These are phyloP conservation scores for Hippophae rhamnoides DNA, from an alignment of 306 rosid species.

Conservation along the genomic window DNA sequence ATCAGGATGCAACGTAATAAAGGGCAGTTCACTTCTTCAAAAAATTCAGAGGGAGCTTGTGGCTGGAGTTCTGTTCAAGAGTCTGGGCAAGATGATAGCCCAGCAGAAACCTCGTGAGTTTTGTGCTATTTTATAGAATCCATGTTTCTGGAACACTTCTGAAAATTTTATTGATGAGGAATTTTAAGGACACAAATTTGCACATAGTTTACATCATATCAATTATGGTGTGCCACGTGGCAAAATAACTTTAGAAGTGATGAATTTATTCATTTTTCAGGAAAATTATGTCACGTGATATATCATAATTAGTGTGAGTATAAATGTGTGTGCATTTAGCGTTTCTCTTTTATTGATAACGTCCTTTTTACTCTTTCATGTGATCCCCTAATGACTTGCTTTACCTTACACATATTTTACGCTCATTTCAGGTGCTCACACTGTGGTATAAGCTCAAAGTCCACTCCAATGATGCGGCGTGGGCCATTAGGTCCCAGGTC, in stretches of 20 bases:
- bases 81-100: slow-evolving; percentile 59
- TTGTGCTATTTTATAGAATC: slow-evolving; percentile 8
- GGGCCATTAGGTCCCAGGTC: slow-evolving; percentile 94
- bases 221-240: too few species aligned
- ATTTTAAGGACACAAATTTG: neutral
- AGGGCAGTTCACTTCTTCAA: slow-evolving; percentile 89
- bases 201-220: too few species aligned
- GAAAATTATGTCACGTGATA: too few species aligned
- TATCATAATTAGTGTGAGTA: too few species aligned
- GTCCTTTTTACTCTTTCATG: neutral
- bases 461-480: slow-evolving; percentile 96
- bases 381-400: neutral
- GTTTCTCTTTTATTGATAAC: neutral
- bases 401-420: neutral
- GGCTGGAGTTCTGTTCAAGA: slow-evolving; percentile 59
- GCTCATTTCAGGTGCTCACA: slow-evolving; percentile 50
- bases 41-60: slow-evolving; percentile 68
- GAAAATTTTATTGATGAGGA: slow-evolving; percentile 5
- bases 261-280: too few species aligned
- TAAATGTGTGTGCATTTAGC: too few species aligned
- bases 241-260: too few species aligned
- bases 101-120: slow-evolving; percentile 72
- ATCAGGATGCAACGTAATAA: slow-evolving; percentile 93
- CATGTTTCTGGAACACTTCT: neutral
- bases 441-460: slow-evolving; percentile 80